Percentiles rank a stretch among this genome's conserved stretches.
These are phyloP conservation scores for Lasiodiplodia citricola DNA, from an alignment of 2,329 filamentous ascomycete species.

Conservation along the genomic window DNA sequence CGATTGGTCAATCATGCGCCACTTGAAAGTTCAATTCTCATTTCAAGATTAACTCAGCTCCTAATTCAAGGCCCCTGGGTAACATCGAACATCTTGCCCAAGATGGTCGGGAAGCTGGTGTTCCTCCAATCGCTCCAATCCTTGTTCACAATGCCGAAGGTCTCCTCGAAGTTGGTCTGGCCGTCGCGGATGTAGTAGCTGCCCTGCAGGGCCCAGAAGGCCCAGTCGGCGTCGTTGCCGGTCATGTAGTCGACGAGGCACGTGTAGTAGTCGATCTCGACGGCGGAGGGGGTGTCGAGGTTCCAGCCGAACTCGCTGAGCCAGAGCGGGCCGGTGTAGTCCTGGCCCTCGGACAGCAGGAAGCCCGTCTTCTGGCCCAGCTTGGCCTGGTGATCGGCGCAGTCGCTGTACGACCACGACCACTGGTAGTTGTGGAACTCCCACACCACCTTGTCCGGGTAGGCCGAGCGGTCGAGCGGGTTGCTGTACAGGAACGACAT, in stretches of 20 bases:
- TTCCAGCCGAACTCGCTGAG: conserved; percentile 63
- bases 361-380: conserved; percentile 60
- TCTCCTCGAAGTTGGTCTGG: conserved; percentile 58
- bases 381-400: conserved; percentile 49
- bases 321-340: conserved; percentile 61
- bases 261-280: conserved; percentile 56
- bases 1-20: background rate
- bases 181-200: conserved; percentile 64
- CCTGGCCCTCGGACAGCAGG: conserved; percentile 54
- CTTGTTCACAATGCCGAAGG: conserved; percentile 57
- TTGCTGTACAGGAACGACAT: conserved; percentile 51
- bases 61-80: conserved; percentile 48
- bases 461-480: conserved; percentile 53
- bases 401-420: conserved; percentile 50
- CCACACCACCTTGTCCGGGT: conserved; percentile 62
- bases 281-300: conserved; percentile 49
- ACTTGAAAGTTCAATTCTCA: background rate
- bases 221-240: conserved; percentile 65
- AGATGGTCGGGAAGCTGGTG: conserved; percentile 38
- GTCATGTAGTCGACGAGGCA: conserved; percentile 61
- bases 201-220: conserved; percentile 63
- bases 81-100: conserved; percentile 48
- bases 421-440: conserved; percentile 65
- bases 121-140: conserved; percentile 53
- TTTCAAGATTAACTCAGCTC: background rate